phyloP scores from a whole-genome alignment of 2,329 filamentous ascomycete species.

The Nothomitra cinnamomea region DNA sequence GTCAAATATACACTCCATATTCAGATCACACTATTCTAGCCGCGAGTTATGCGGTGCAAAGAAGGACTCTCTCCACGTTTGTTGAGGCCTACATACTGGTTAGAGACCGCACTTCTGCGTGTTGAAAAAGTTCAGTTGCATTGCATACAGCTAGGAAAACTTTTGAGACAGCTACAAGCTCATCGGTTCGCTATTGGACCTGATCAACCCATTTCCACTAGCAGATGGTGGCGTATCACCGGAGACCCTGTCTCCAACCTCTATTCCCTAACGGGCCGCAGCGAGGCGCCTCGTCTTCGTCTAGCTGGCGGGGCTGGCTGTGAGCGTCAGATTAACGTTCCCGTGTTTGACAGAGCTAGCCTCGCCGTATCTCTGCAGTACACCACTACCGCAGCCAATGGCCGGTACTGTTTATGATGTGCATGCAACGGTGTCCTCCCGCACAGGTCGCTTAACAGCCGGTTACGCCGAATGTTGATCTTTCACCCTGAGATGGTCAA shows the following conservation, averaged over 20 bases:
- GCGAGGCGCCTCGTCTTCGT: no score
- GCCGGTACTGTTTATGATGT: neutral
- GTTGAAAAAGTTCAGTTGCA: neutral
- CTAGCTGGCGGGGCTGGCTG: neutral
- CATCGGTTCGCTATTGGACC: no score
- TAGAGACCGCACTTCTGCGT: neutral
- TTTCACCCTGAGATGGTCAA: neutral
- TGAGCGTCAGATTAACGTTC: neutral
- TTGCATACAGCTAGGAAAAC: neutral
- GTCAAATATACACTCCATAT: neutral
- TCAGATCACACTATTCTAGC: neutral
- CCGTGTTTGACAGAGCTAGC: neutral
- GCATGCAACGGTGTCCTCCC: conserved; percentile 2
- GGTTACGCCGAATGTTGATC: neutral
- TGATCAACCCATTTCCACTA: no score
- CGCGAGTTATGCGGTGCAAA: neutral
- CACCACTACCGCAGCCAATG: neutral
- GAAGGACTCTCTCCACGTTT: neutral
- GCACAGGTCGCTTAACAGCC: conserved; percentile 1
- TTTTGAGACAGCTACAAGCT: no score
- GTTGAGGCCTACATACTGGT: no score
- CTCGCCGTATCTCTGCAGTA: neutral
- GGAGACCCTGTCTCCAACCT: no score
- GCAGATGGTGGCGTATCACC: no score
- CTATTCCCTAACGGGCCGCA: no score